Percentiles rank a stretch among this genome's conserved stretches.
Evolutionary conservation across 2,329 filamentous ascomycete genomes (phyloP).

Genomic region (Claviceps sp.): DNA sequence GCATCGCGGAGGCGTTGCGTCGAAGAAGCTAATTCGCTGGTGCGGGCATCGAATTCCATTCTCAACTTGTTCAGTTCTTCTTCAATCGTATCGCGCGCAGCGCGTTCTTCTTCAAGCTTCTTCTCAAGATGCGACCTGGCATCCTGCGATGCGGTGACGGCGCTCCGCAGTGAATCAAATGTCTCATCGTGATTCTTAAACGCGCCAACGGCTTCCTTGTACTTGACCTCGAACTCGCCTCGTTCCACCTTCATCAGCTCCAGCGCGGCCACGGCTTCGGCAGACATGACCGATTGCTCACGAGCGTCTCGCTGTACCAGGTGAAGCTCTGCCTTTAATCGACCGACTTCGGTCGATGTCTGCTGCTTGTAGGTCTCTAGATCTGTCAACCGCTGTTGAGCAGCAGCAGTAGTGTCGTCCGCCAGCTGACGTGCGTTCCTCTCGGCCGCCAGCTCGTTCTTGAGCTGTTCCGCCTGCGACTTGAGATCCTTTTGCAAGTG

Average conservation of each 20-base stretch:
- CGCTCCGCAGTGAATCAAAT: constrained; percentile 62
- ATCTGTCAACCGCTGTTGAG: constrained; percentile 71
- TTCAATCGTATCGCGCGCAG: constrained; percentile 62
- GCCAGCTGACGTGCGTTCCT: constrained; percentile 68
- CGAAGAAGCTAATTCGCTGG: constrained; percentile 60
- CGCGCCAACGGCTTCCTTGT: constrained; percentile 52
- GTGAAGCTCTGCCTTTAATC: constrained; percentile 73
- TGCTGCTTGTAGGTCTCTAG: constrained; percentile 75
- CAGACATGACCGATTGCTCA: constrained; percentile 64
- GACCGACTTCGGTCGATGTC: constrained; percentile 73
- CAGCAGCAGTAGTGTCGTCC: constrained; percentile 73
- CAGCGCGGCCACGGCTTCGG: constrained; percentile 62
- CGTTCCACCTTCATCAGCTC: constrained; percentile 79
- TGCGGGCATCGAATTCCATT: constrained; percentile 69
- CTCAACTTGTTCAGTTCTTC: constrained; percentile 63
- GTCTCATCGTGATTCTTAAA: constrained; percentile 57
- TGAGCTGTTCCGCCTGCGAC: constrained; percentile 55
- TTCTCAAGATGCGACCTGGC: constrained; percentile 66
- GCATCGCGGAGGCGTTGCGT: constrained; percentile 67
- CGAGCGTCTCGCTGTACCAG: constrained; percentile 62
- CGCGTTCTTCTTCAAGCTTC: constrained; percentile 71
- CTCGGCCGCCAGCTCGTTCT: constrained; percentile 65
- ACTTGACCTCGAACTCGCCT: constrained; percentile 56
- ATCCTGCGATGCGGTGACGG: constrained; percentile 64
- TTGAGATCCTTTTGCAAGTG: constrained; percentile 71